Percentiles rank a stretch among this genome's conserved stretches.
Evolutionary conservation across 495 filamentous ascomycete genomes (phyloP).

Genomic region (Aspergillus leporis): DNA sequence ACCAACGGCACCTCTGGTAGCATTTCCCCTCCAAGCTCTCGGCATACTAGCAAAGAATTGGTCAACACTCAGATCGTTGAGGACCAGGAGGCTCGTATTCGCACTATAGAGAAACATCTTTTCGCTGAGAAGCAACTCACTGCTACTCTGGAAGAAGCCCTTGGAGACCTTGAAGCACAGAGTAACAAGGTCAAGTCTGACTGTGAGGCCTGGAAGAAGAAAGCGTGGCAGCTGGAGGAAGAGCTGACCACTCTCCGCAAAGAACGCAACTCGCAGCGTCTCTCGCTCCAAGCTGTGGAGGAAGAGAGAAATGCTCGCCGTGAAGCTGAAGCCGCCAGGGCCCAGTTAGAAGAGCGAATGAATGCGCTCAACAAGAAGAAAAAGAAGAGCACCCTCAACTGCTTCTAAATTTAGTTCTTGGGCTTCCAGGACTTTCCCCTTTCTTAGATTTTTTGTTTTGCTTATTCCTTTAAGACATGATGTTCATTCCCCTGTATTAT

Average conservation of each 20-base stretch:
- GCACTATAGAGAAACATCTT: slow-evolving; percentile 95
- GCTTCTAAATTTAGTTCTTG: slow-evolving; percentile 62
- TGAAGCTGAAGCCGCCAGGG: slow-evolving; percentile 84
- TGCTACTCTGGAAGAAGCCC: slow-evolving; percentile 88
- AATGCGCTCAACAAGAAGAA: slow-evolving; percentile 85
- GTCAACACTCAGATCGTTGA: slow-evolving; percentile 65
- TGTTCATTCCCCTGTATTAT: slow-evolving; percentile 56
- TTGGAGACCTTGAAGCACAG: slow-evolving; percentile 87
- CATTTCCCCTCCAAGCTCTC: slow-evolving; percentile 51
- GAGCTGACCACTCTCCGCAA: slow-evolving; percentile 75
- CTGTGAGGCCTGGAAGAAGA: slow-evolving; percentile 85
- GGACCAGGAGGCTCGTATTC: slow-evolving; percentile 91
- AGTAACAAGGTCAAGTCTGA: slow-evolving; percentile 83
- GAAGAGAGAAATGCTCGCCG: slow-evolving; percentile 85
- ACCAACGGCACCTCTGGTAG: slow-evolving; percentile 37
- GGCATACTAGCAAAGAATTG: slow-evolving; percentile 82
- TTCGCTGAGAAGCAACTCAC: slow-evolving; percentile 96
- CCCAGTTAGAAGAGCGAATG: slow-evolving; percentile 92
- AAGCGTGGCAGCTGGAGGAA: slow-evolving; percentile 71
- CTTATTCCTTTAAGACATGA: slow-evolving; percentile 27
- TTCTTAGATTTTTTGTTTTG: slow-evolving; percentile 14
- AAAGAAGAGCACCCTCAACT: slow-evolving; percentile 96
- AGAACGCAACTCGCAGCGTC: slow-evolving; percentile 68
- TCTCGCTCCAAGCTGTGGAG: slow-evolving; percentile 89
- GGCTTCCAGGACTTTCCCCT: slow-evolving; percentile 5